These are phyloP conservation scores for Auricularia auricula-judae DNA, from an alignment of 768 basidiomycete genomes.

Conservation along the genomic window DNA sequence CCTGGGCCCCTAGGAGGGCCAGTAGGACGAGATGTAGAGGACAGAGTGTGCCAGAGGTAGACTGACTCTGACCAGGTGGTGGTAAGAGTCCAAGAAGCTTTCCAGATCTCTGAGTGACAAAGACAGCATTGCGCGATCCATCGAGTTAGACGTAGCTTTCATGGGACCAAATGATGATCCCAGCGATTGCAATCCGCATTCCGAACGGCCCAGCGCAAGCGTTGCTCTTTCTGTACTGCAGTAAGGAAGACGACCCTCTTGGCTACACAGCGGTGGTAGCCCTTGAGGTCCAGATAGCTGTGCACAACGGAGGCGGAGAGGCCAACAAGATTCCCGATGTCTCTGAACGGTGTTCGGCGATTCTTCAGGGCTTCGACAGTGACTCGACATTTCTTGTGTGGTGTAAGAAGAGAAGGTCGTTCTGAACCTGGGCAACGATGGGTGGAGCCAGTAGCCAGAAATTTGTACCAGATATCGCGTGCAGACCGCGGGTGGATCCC, in stretches of 20 bases:
- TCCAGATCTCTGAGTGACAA: slow-evolving; percentile 13
- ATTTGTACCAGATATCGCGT: slow-evolving; percentile 12
- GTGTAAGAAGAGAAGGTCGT: slow-evolving; percentile 11
- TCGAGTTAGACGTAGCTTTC: slow-evolving; percentile 17
- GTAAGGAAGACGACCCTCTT: slow-evolving; percentile 17
- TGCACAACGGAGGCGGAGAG: slow-evolving; percentile 11
- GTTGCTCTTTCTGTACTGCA: slow-evolving; percentile 7
- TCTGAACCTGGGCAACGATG: slow-evolving; percentile 13
- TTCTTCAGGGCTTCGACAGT: slow-evolving; percentile 9
- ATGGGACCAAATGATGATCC: slow-evolving; percentile 18
- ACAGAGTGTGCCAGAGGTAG: too few species aligned
- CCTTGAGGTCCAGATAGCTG: slow-evolving; percentile 7
- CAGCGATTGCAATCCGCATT: slow-evolving; percentile 10
- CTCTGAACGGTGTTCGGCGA: slow-evolving; percentile 13
- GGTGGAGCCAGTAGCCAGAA: slow-evolving; percentile 12
- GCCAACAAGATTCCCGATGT: slow-evolving; percentile 12
- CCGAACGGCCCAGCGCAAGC: slow-evolving; percentile 14
- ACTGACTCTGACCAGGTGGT: too few species aligned
- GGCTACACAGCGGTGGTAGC: slow-evolving; percentile 16
- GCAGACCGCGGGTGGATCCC: slow-evolving; percentile 5
- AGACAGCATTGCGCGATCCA: slow-evolving; percentile 13
- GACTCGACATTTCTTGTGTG: slow-evolving; percentile 8
- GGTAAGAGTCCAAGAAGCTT: too few species aligned
- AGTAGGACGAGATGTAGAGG: too few species aligned
- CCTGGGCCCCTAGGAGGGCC: too few species aligned